A percentile compares a stretch with the other conserved stretches of the same genome.
Evolutionary conservation across 2,329 filamentous ascomycete genomes (phyloP).

Genomic region (Paecilomyces fulvus): DNA sequence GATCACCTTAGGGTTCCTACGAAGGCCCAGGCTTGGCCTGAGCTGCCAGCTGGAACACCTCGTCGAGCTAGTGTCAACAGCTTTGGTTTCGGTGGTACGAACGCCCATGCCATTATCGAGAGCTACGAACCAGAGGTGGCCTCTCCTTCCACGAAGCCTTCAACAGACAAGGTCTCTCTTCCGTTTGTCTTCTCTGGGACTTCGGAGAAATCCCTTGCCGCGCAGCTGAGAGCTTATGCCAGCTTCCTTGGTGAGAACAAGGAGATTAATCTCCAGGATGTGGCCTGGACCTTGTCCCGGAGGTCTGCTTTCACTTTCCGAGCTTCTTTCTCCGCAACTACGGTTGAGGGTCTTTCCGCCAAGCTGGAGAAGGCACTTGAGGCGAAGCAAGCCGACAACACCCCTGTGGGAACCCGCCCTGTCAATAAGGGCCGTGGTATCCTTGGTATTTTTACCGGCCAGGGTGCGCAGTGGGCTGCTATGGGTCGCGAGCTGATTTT

Average conservation of each 20-base stretch:
- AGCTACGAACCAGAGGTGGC: conserved; percentile 3
- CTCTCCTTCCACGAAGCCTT: no score
- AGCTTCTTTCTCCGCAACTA: not conserved
- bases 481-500: conserved; percentile 13
- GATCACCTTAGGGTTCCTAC: conserved; percentile 8
- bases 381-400: conserved; percentile 1
- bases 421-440: not conserved
- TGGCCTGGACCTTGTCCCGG: not conserved
- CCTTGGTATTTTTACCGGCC: conserved; percentile 21
- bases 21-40: conserved; percentile 14
- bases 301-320: not conserved
- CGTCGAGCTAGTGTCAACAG: conserved; percentile 37
- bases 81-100: conserved; percentile 39
- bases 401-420: no score
- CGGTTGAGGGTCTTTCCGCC: not conserved
- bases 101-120: conserved; percentile 37
- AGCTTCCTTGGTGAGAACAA: not conserved
- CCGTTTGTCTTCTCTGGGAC: not conserved
- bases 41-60: conserved; percentile 9
- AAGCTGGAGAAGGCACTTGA: not conserved
- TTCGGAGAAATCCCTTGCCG: not conserved
- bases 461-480: conserved; percentile 22
- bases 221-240: no score
- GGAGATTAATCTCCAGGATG: not conserved
- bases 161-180: not conserved